Conservation (phyloP, 345 rosid genomes). For the Excoecaria agallocha region DNA sequence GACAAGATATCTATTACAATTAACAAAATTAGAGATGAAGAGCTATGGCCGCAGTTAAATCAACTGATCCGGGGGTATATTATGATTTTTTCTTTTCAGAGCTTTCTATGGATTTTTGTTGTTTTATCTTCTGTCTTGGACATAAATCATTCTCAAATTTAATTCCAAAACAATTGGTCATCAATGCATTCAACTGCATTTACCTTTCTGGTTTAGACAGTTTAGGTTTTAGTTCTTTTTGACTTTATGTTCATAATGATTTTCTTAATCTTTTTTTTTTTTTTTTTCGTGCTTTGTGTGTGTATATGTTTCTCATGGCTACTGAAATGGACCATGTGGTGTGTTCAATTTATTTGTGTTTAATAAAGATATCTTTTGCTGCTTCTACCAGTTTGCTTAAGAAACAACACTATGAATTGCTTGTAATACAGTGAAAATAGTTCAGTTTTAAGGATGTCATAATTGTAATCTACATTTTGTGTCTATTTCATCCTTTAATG, state of each 20-base stretch:
- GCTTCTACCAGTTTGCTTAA: not conserved
- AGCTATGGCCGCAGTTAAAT: constrained; percentile 85
- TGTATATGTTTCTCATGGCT: too few relatives aligned
- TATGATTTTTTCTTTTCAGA: constrained; percentile 7
- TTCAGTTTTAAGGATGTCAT: too few relatives aligned
- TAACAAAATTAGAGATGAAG: constrained; percentile 93
- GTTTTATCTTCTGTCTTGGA: constrained; percentile 3
- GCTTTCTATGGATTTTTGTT: not conserved
- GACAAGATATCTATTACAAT: constrained; percentile 79
- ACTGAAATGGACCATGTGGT: not conserved
- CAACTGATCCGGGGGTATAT: constrained; percentile 87
- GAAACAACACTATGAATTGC: not conserved
- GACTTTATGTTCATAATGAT: not conserved
- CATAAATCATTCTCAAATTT: not conserved
- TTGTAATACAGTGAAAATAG: not conserved
- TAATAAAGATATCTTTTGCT: not conserved
- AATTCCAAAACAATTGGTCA: not conserved
- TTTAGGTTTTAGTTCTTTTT: not conserved
- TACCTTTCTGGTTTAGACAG: not conserved
- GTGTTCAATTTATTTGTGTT: not conserved
- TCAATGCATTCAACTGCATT: not conserved
- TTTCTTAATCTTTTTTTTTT: not conserved
- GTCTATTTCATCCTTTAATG: too few relatives aligned
- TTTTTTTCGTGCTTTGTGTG: too few relatives aligned
- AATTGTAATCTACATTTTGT: too few relatives aligned